Percentiles rank a stretch among this genome's conserved stretches.
Evolutionary conservation across 202 grass and related monocot species (phyloP).

Genomic region (Saccharum hybrid): DNA sequence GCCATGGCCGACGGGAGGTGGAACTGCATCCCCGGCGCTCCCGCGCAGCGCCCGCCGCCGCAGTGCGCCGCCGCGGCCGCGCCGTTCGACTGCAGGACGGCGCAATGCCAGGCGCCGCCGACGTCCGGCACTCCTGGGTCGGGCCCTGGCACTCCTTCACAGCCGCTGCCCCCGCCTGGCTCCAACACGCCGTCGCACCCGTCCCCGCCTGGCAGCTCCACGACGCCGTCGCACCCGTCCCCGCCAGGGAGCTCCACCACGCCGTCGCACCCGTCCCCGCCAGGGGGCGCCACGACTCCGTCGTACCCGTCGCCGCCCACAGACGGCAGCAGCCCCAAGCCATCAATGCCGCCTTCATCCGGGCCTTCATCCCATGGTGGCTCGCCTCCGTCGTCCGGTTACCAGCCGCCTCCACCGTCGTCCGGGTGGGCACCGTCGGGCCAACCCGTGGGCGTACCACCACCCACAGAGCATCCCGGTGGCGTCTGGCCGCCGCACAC

Average conservation of each 20-base stretch:
- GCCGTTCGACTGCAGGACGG: slow-evolving; percentile 66
- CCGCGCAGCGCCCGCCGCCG: slow-evolving; percentile 52
- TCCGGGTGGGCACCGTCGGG: slow-evolving; percentile 22
- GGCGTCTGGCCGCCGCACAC: slow-evolving; percentile 41
- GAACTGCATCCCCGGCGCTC: slow-evolving; percentile 76
- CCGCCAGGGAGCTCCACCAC: neutral
- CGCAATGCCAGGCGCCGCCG: slow-evolving; percentile 51
- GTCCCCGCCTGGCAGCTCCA: neutral
- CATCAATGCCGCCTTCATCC: slow-evolving; percentile 52
- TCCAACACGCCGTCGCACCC: neutral
- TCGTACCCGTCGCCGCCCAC: slow-evolving; percentile 19
- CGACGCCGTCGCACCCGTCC: neutral
- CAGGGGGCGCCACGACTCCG: neutral
- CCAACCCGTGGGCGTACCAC: slow-evolving; percentile 32
- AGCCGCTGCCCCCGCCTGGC: neutral
- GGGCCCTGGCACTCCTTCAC: neutral
- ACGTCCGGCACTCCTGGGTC: neutral
- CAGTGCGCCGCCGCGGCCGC: slow-evolving; percentile 58
- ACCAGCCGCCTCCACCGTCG: slow-evolving; percentile 41
- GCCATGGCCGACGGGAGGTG: slow-evolving; percentile 49
- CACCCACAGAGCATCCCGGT: slow-evolving; percentile 45
- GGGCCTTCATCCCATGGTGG: neutral
- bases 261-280: neutral
- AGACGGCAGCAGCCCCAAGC: slow-evolving; percentile 16
- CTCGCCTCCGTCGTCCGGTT: slow-evolving; percentile 25